Conservation (phyloP, 2,329 filamentous ascomycete species). For the Parastagonospora nodorum region DNA sequence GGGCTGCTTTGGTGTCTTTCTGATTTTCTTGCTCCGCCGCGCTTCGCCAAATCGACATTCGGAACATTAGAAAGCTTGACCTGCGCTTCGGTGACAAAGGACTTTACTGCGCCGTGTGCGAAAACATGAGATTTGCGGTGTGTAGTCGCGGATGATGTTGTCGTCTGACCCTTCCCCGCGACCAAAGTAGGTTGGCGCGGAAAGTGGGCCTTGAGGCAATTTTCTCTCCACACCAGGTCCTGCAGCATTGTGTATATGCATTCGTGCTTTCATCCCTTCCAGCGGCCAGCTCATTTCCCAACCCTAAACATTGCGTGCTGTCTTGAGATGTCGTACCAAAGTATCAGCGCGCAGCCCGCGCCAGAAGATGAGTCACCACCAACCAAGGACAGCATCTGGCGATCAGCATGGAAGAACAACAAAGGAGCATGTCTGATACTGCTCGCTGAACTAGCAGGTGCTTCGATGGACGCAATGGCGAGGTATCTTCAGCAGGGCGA, state of each 20-base stretch:
- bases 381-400: constrained; percentile 7
- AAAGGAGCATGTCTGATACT: constrained; percentile 16
- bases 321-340: constrained; percentile 1
- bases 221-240: not conserved
- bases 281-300: not conserved
- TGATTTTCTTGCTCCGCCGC: no score
- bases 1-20: no score
- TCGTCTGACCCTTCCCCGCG: constrained; percentile 1
- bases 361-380: not conserved
- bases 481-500: constrained; percentile 15
- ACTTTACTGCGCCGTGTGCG: no score
- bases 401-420: constrained; percentile 12
- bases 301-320: not conserved
- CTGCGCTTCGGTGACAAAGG: no score
- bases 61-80: no score
- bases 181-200: constrained; percentile 1
- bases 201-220: constrained; percentile 4
- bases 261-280: no score
- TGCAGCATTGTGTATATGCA: not conserved
- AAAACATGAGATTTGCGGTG: not conserved
- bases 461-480: constrained; percentile 16
- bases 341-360: not conserved
- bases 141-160: constrained; percentile 1
- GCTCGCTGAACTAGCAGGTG: constrained; percentile 10
- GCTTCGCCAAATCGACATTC: no score